phyloP scores from a whole-genome alignment of 2,329 filamentous ascomycete species.

The Eutypa lata region DNA sequence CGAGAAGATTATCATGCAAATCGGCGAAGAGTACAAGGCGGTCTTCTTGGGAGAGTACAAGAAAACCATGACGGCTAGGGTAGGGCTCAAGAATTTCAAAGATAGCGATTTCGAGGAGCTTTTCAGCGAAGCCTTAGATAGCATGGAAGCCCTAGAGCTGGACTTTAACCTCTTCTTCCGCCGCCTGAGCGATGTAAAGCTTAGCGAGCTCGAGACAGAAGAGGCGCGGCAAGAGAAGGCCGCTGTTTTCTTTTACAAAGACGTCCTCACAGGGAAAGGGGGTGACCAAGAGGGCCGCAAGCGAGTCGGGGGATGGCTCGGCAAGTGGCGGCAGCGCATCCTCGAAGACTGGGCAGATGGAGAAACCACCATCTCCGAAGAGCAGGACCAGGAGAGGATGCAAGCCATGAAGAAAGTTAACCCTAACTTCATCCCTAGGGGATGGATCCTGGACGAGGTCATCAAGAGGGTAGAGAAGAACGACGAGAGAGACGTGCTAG shows the following conservation, averaged over 20 bases:
- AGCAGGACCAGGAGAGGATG: constrained; percentile 60
- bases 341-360: constrained; percentile 70
- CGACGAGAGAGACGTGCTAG: constrained; percentile 74
- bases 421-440: constrained; percentile 86
- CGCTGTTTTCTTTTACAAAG: constrained; percentile 73
- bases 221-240: constrained; percentile 63
- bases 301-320: constrained; percentile 75
- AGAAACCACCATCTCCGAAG: constrained; percentile 25
- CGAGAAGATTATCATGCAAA: constrained; percentile 76
- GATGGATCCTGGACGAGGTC: constrained; percentile 91
- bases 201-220: constrained; percentile 62
- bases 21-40: constrained; percentile 83
- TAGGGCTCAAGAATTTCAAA: constrained; percentile 70
- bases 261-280: constrained; percentile 58
- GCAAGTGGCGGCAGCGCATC: constrained; percentile 69
- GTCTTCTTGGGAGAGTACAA: constrained; percentile 91
- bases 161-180: constrained; percentile 97
- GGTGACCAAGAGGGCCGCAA: constrained; percentile 63
- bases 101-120: constrained; percentile 75
- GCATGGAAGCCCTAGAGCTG: constrained; percentile 74
- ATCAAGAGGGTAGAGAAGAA: constrained; percentile 85
- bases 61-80: constrained; percentile 71
- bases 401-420: constrained; percentile 81
- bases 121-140: constrained; percentile 80
- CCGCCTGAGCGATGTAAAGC: constrained; percentile 61